Evolutionary conservation across 345 rosid species (phyloP).

Genomic region (Eucalyptus decipiens): DNA sequence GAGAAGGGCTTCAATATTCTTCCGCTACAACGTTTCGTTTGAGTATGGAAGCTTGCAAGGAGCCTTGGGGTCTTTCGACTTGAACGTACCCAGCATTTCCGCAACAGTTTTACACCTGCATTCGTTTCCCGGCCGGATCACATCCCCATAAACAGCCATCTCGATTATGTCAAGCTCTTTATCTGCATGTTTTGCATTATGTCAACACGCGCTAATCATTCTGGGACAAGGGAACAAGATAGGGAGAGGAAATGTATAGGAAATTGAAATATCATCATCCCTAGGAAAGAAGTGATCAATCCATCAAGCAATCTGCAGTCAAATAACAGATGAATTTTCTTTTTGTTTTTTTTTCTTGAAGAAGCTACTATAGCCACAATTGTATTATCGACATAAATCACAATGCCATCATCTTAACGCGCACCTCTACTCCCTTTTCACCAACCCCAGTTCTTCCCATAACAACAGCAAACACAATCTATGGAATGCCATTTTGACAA

Average conservation of each 20-base stretch:
- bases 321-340: background rate
- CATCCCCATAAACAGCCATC: constrained; percentile 97
- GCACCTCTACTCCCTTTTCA: background rate
- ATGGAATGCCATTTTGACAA: background rate
- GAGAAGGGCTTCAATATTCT: background rate
- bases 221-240: background rate
- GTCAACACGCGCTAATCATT: background rate
- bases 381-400: background rate
- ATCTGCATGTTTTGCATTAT: constrained; percentile 21
- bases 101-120: constrained; percentile 90
- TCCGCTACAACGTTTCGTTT: constrained; percentile 6
- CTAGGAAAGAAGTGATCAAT: background rate
- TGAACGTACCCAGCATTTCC: constrained; percentile 63
- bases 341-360: background rate
- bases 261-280: background rate
- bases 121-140: constrained; percentile 76
- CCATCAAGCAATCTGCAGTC: background rate
- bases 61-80: constrained; percentile 57
- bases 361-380: background rate
- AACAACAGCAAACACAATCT: background rate
- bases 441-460: background rate
- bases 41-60: constrained; percentile 66
- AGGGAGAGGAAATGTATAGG: background rate
- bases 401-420: background rate
- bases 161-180: constrained; percentile 90